Conservation (phyloP, 2,329 filamentous ascomycete species). For the Arthrobotrys entomopaga region DNA sequence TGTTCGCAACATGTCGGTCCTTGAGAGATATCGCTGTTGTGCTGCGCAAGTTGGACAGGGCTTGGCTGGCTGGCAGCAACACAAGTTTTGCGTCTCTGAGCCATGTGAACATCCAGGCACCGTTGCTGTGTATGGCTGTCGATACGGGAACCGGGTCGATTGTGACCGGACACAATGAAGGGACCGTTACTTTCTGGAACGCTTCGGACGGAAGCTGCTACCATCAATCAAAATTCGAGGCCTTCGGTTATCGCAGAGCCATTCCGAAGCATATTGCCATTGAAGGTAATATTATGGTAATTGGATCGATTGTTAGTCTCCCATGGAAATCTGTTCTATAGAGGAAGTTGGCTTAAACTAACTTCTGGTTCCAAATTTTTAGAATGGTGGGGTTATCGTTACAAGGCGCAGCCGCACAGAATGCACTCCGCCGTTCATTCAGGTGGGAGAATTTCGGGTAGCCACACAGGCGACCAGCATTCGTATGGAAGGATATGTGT, state of each 20-base stretch:
- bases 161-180: slow-evolving; percentile 37
- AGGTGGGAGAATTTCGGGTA: slow-evolving; percentile 33
- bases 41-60: slow-evolving; percentile 43
- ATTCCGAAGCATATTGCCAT: slow-evolving; percentile 31
- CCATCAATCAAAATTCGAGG: slow-evolving; percentile 12
- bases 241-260: slow-evolving; percentile 7
- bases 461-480: slow-evolving; percentile 25
- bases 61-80: slow-evolving; percentile 53
- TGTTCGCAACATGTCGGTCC: slow-evolving; percentile 47
- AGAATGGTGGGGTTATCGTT: slow-evolving; percentile 30
- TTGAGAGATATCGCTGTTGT: slow-evolving; percentile 53
- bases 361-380: not conserved
- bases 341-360: not conserved
- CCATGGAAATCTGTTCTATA: not conserved
- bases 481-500: slow-evolving; percentile 33
- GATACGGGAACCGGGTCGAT: slow-evolving; percentile 38
- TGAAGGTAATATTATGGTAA: slow-evolving; percentile 44
- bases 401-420: slow-evolving; percentile 8
- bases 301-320: slow-evolving; percentile 26
- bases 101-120: slow-evolving; percentile 10
- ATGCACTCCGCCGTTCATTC: slow-evolving; percentile 22
- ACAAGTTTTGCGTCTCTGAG: slow-evolving; percentile 41
- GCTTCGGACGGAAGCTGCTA: slow-evolving; percentile 16
- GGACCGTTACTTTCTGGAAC: slow-evolving; percentile 46
- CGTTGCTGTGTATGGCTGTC: slow-evolving; percentile 30